Evolutionary conservation across 345 rosid genomes (phyloP), one percentile per base, ranked within the genome.

Genomic region (Camelina neglecta): DNA sequence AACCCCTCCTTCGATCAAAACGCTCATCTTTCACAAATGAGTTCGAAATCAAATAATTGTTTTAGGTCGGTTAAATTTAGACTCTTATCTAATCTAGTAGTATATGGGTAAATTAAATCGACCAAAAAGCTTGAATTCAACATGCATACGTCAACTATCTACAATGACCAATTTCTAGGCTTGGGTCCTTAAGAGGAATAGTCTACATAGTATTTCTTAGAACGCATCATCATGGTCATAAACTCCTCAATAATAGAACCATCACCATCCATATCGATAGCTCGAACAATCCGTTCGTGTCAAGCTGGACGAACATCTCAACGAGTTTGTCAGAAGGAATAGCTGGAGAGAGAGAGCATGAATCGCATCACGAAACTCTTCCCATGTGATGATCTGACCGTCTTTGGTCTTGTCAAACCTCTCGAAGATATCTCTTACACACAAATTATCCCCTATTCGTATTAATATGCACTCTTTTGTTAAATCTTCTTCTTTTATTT

Each of bases 161-260:
- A 18, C 18, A 18, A 18, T 18, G 18, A 18, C 18, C 41, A 54
- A n/a, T 33, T 58, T n/a, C 23, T 61, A 41, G 50, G 67, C 50
- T 23, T 13, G 44, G 44, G 51, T 10, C 5, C 8, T 8, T 38
- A 3, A 3, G 65, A 60, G 20, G 35, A 23, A 21, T 45, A 65
- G 11, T 33, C 26, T 24, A 24, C 6, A 36, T 1, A 12, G 54
- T 45, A 70, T 3, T 35, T 33, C 6, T 7, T 69, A 56, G 13
- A 69, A 44, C 31, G 13, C 44, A 10, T 51, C 97, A 90, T 92
- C 94, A 93, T 86, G 82, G 76, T 84, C 91, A 86, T 89, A 18
- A 90, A 90, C 85, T 90, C 96, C 75, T 90, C 91, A 60, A 90
- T 89, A 24, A 93, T 91, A 65, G 71, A 83, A 39, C 95, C 98